Percentiles rank a stretch among this genome's conserved stretches.
Conservation (phyloP, 352 stramenopile genomes). For the Globisporangium acanthophoron region DNA sequence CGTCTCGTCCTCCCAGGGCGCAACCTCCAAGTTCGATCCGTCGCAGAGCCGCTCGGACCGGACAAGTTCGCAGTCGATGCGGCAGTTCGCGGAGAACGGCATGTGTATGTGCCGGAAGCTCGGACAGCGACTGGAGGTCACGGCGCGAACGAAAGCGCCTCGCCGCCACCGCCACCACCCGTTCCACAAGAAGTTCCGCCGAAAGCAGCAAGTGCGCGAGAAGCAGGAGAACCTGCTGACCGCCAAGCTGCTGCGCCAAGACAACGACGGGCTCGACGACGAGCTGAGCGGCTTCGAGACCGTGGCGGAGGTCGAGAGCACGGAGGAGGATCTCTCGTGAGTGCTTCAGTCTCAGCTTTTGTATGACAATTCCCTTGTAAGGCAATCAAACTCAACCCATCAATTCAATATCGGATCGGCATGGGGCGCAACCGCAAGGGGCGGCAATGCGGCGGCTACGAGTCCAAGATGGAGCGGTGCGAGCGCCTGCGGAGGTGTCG, state of each 20-base stretch:
- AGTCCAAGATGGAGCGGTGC: conserved; percentile 70
- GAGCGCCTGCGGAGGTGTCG: background rate
- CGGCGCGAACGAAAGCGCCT: conserved; percentile 15
- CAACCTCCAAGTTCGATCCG: conserved; percentile 5
- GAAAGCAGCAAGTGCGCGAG: background rate
- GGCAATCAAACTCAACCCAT: background rate
- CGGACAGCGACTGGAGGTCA: conserved; percentile 40
- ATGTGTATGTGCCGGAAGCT: conserved; percentile 45
- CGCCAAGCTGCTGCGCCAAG: conserved; percentile 9
- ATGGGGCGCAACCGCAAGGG: conserved; percentile 75
- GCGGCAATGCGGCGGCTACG: conserved; percentile 59
- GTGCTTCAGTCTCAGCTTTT: background rate
- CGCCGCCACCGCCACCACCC: conserved; percentile 13
- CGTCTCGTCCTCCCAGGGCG: conserved; percentile 2
- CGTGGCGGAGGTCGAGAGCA: conserved; percentile 4
- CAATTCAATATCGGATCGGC: background rate
- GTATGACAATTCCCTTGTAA: background rate
- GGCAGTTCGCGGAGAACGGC: conserved; percentile 24
- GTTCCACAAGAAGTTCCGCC: conserved; percentile 8
- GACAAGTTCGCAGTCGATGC: conserved; percentile 11
- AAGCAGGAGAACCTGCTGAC: conserved; percentile 15
- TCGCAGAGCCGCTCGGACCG: conserved; percentile 5
- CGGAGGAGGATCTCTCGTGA: conserved; percentile 2
- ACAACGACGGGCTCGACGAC: conserved; percentile 5
- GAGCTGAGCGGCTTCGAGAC: conserved; percentile 13